Evolutionary conservation across 2,329 filamentous ascomycete genomes (phyloP), one percentile per base, ranked within the genome.

Genomic region (Aspergillus phoenicis): DNA sequence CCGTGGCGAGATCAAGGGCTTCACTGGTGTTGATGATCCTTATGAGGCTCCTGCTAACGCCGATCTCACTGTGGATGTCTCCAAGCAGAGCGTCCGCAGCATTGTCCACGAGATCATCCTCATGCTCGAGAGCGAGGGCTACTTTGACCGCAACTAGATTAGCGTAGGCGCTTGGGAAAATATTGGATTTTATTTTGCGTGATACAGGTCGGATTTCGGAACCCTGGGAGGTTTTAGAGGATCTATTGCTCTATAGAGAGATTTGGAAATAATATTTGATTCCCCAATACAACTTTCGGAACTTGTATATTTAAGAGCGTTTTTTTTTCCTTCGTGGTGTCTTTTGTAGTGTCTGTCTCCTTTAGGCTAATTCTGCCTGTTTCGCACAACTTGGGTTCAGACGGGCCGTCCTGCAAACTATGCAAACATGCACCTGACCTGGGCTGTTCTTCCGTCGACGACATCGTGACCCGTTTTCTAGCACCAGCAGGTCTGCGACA

Each of bases 51-150:
- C 95, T 8, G 72, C 80, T 68, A 93, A 94, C 80, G 86, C 93
- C 33, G 88, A 98, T 76, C 83, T 99, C 66, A 87, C 87, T 5
- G 94, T 98, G 41, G 90, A 98, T 78, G 77, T 89, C 59, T 89
- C 91, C 80, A 95, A 90, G 85, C 92, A 91, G 79, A 91, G 87
- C 67, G 93, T 98, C 52, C 86, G 95, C 73, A 95, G 91, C 62
- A 94, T 94, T 64, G 95, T 99, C 57, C 95, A 99, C 83, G 91
- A 98, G 85, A 98, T 99, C 72, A 86, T 99, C 65, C 84, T 99
- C 73, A 80, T 97, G 81, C 83, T 99, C 62, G 95, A 99, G 86
- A 90, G 89, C 76, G 84, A 90, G 72, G 95, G 95, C 53, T 86
- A 97, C 73, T 82, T 99, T 72, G 94, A 97, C 69, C 82, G 86